Conservation (phyloP, 441 rosid genomes). For the Brassica balearica region DNA sequence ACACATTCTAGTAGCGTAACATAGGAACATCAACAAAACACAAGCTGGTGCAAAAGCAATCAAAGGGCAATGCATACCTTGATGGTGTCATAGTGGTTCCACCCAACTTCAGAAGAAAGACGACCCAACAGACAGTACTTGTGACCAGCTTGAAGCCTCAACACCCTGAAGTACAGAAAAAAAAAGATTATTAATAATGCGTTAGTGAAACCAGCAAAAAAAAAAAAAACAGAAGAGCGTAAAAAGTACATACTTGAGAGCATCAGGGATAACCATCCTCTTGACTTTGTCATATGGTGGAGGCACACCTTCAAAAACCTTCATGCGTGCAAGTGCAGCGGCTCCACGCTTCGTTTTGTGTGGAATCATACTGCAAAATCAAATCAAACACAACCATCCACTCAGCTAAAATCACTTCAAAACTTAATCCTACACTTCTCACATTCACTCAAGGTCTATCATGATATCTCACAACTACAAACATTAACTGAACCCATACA, state of each 20-base stretch:
- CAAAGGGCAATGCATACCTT: conserved; percentile 49
- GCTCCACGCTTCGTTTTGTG: conserved; percentile 76
- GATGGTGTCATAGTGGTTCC: conserved; percentile 89
- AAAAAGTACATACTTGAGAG: conserved; percentile 56
- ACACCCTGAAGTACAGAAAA: conserved; percentile 51
- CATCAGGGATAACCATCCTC: conserved; percentile 78
- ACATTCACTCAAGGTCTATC: neutral
- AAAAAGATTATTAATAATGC: neutral
- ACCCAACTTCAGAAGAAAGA: conserved; percentile 82
- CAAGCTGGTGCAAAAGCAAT: neutral
- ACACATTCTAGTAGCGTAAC: neutral
- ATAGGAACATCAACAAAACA: neutral
- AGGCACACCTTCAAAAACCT: conserved; percentile 68
- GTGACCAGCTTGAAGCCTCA: conserved; percentile 90
- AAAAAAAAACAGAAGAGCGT: neutral
- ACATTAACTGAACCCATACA: neutral
- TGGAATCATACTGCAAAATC: conserved; percentile 58
- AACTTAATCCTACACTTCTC: neutral
- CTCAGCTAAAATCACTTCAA: neutral
- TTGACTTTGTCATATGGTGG: conserved; percentile 64
- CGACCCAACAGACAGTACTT: conserved; percentile 74
- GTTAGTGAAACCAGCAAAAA: neutral
- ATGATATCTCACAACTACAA: neutral
- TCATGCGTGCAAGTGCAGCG: conserved; percentile 64
- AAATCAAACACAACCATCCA: neutral